phyloP scores from a whole-genome alignment of 2,329 filamentous ascomycete species.

The Diplodia sapinea region DNA sequence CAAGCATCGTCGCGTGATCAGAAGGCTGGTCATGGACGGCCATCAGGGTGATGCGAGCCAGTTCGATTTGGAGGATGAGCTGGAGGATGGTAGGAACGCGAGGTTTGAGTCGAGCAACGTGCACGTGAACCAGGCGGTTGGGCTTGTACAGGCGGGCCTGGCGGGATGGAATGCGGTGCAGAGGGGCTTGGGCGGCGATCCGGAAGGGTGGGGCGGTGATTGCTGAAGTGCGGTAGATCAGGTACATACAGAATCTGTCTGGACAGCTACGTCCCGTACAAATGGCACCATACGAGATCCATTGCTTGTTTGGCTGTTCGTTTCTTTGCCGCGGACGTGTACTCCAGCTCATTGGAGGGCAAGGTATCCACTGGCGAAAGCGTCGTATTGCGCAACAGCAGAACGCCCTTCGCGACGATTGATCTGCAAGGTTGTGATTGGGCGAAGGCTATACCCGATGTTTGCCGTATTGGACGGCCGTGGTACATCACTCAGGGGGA shows the following conservation, averaged over 20 bases:
- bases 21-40: constrained; percentile 63
- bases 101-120: constrained; percentile 39
- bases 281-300: too few relatives aligned
- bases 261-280: too few relatives aligned
- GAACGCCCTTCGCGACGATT: not conserved
- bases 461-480: not conserved
- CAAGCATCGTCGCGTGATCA: constrained; percentile 66
- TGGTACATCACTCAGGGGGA: not conserved
- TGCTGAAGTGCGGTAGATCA: not conserved
- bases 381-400: not conserved
- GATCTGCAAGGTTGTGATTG: constrained; percentile 5
- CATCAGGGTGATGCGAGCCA: constrained; percentile 63
- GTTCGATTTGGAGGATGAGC: constrained; percentile 41
- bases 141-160: constrained; percentile 44
- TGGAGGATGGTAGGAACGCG: constrained; percentile 52
- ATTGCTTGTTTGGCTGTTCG: too few relatives aligned
- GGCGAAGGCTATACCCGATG: not conserved
- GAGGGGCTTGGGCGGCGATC: constrained; percentile 26
- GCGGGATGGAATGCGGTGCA: constrained; percentile 25
- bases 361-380: too few relatives aligned
- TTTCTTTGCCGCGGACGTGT: too few relatives aligned
- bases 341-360: not conserved
- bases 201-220: constrained; percentile 29
- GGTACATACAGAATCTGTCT: not conserved
- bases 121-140: constrained; percentile 43